These are phyloP conservation scores for Clarireedia homoeocarpa DNA, from an alignment of 2,329 filamentous ascomycete species.

Conservation along the genomic window DNA sequence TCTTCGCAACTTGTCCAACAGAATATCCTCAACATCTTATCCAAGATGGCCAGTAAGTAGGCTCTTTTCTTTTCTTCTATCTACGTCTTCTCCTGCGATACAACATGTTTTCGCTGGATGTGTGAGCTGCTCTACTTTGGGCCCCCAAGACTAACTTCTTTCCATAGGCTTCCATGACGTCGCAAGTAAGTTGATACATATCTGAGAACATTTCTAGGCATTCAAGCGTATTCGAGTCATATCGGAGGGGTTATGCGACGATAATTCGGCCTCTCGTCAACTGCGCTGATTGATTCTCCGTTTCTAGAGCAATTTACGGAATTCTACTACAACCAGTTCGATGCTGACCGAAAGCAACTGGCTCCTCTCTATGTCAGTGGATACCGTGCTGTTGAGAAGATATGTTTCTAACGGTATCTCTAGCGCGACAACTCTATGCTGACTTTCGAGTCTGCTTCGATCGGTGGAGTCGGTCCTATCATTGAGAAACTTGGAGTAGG, in stretches of 20 bases:
- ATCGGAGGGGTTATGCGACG: not conserved
- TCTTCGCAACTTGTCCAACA: not conserved
- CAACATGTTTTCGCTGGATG: too few relatives aligned
- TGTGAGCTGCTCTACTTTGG: too few relatives aligned
- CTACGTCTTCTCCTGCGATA: too few relatives aligned
- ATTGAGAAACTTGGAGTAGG: constrained; percentile 74
- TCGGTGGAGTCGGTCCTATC: constrained; percentile 58
- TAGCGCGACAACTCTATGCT: constrained; percentile 83
- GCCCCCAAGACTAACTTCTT: constrained; percentile 16
- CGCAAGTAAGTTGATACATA: constrained; percentile 32
- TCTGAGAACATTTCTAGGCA: not conserved
- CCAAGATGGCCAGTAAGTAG: constrained; percentile 29
- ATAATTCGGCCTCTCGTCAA: not conserved
- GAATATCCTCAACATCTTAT: not conserved
- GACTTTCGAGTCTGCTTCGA: constrained; percentile 73
- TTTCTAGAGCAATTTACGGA: constrained; percentile 71
- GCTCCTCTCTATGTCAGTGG: constrained; percentile 69
- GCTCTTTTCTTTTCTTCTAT: not conserved
- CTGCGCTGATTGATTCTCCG: constrained; percentile 19
- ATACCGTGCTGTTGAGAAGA: constrained; percentile 10
- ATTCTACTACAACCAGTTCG: constrained; percentile 89
- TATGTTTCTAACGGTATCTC: constrained; percentile 17
- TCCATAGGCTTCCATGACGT: constrained; percentile 33
- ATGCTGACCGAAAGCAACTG: constrained; percentile 59
- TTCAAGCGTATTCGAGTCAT: not conserved